Evolutionary conservation across 2,329 filamentous ascomycete genomes (phyloP), one percentile per base, ranked within the genome.

Genomic region (Pseudogymnoascus sp.): DNA sequence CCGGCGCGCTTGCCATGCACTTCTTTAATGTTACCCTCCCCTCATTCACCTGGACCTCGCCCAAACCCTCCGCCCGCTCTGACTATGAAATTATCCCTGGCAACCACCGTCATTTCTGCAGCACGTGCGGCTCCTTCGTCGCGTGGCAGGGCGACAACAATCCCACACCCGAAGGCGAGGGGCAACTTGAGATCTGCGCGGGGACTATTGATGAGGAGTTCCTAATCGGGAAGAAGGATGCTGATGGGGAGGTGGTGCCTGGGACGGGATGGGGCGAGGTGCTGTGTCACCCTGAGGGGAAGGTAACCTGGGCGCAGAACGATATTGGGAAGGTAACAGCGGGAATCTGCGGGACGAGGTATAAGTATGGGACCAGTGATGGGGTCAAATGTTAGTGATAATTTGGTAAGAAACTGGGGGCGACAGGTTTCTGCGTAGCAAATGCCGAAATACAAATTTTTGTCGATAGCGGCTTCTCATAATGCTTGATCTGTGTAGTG

Each of bases 101-200:
- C 1, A 71, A 70, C 59, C 71, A 75, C 64, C 79, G 81, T 15
- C 76, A 73, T 1, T 82, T 84, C 72, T 84, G 82, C 70, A 64
- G 68, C 21, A 68, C 65, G 2, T 84, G 81, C 70, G 80, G 81
- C 12, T 78, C 77, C 36, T 74, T 79, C 48, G 66, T 84, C n/a
- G 80, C 76, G 67, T 82, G 78, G 78, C 72, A 72, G 8, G 63
- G 65, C 25, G 64, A 66, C 1, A 55, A 58, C 5, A 59, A 31
- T 1, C 51, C 60, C 15, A 4, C 27, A 2, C 9, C 29, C 2
- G 15, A 62, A 8, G 44, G 44, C 7, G 44, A 51, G 27, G 44
- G 8, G 44, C 41, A 58, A 36, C 33, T 77, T 4, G 72, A 69
- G 58, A 39, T 82, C 33, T 70, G 76, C 1, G 72, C 80, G 4